Conservation (phyloP, 192 early-diverging fungal genomes). For the Coemansia sp. region DNA sequence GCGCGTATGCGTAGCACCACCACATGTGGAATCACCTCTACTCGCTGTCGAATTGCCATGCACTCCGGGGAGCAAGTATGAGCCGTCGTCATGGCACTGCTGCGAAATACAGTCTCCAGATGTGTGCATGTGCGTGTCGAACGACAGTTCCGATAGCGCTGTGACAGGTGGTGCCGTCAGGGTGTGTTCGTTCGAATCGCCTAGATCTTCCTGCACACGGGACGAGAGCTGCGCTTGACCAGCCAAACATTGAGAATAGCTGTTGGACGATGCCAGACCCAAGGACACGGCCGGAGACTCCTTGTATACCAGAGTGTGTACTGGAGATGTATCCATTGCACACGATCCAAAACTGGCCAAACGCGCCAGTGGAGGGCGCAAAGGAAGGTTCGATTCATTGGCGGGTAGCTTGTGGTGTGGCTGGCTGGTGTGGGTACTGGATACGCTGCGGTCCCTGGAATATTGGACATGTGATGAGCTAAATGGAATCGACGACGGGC, state of each 20-base stretch:
- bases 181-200: background rate
- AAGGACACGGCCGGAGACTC: slow-evolving; percentile 16
- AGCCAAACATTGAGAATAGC: slow-evolving; percentile 6
- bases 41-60: background rate
- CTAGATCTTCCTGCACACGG: too few species aligned
- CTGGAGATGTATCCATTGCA: slow-evolving; percentile 33
- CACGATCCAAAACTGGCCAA: slow-evolving; percentile 37
- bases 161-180: slow-evolving; percentile 18
- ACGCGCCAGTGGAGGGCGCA: slow-evolving; percentile 30
- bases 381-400: slow-evolving; percentile 6
- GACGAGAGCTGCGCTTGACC: background rate
- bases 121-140: background rate
- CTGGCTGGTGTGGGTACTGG: background rate
- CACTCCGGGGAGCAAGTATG: background rate
- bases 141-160: slow-evolving; percentile 18
- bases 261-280: background rate
- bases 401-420: background rate
- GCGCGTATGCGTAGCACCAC: too few species aligned
- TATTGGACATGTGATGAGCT: background rate
- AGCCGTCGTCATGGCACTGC: background rate
- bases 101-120: too few species aligned
- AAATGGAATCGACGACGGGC: background rate
- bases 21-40: too few species aligned
- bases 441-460: background rate
- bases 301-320: slow-evolving; percentile 41